Percentiles rank a stretch among this genome's conserved stretches.
phyloP scores from a whole-genome alignment of 495 filamentous ascomycete species.

The Lasiosphaeria ovina region DNA sequence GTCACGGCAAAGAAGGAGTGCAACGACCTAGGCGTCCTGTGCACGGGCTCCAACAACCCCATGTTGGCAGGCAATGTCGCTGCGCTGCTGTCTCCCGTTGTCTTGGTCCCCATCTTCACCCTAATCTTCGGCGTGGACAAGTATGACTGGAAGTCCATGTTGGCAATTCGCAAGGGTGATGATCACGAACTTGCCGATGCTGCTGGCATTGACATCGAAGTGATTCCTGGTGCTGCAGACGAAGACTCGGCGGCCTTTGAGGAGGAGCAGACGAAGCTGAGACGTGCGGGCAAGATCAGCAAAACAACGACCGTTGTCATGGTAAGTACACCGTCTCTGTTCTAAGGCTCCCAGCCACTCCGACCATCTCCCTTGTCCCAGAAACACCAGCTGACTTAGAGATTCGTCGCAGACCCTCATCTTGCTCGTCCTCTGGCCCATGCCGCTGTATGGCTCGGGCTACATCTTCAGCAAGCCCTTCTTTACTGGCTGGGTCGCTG shows the following conservation, averaged over 20 bases:
- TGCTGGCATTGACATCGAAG: constrained; percentile 70
- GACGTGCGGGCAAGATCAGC: constrained; percentile 73
- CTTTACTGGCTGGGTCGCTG: constrained; percentile 87
- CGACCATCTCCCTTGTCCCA: too few species aligned
- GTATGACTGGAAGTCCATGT: constrained; percentile 91
- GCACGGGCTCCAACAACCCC: constrained; percentile 79
- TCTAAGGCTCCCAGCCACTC: neutral
- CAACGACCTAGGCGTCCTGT: constrained; percentile 68
- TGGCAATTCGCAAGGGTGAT: constrained; percentile 76
- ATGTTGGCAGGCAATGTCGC: constrained; percentile 84
- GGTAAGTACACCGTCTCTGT: constrained; percentile 14
- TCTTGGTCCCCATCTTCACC: constrained; percentile 80
- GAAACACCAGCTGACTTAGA: too few species aligned
- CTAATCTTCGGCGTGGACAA: constrained; percentile 70
- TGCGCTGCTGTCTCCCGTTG: constrained; percentile 73
- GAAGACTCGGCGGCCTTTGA: constrained; percentile 39
- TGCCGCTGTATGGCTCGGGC: constrained; percentile 84
- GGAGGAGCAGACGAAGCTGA: constrained; percentile 67
- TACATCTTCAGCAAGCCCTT: constrained; percentile 91
- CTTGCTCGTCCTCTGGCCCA: constrained; percentile 87
- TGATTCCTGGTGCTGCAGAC: constrained; percentile 56
- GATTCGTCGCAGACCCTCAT: constrained; percentile 53
- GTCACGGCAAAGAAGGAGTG: constrained; percentile 80
- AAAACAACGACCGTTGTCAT: constrained; percentile 72
- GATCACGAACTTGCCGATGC: constrained; percentile 71